phyloP scores from a whole-genome alignment of 2,329 filamentous ascomycete species.

The Pestalotiopsis fici region DNA sequence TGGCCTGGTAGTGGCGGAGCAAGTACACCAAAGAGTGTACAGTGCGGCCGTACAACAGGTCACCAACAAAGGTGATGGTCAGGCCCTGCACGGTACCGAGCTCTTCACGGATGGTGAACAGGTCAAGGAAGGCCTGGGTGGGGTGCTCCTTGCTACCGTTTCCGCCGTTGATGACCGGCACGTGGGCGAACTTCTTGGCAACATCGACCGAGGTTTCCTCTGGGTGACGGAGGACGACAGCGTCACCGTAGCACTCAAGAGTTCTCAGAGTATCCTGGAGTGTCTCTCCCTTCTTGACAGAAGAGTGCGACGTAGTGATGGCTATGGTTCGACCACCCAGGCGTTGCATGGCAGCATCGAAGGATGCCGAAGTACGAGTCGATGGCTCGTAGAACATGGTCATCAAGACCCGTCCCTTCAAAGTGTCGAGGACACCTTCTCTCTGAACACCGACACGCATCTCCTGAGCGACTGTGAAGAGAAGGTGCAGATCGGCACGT shows the following conservation, averaged over 20 bases:
- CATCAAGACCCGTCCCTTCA: constrained; percentile 83
- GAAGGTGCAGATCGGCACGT: constrained; percentile 82
- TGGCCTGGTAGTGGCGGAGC: constrained; percentile 92
- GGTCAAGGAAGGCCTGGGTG: constrained; percentile 94
- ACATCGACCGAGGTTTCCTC: constrained; percentile 77
- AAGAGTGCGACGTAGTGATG: constrained; percentile 81
- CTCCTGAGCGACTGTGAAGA: constrained; percentile 96
- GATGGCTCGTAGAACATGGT: constrained; percentile 98
- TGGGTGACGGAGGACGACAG: constrained; percentile 93
- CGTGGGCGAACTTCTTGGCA: constrained; percentile 83
- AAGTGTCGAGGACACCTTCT: constrained; percentile 82
- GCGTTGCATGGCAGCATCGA: constrained; percentile 98
- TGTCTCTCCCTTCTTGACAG: constrained; percentile 90
- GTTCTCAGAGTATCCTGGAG: constrained; percentile 93
- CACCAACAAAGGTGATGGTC: constrained; percentile 94
- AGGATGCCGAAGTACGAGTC: constrained; percentile 91
- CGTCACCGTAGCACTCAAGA: constrained; percentile 90
- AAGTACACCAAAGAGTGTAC: constrained; percentile 95
- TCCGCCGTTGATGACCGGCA: constrained; percentile 95
- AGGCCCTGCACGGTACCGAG: constrained; percentile 92
- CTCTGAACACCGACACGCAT: constrained; percentile 95
- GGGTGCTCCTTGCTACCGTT: constrained; percentile 97
- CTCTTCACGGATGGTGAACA: constrained; percentile 98
- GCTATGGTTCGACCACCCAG: constrained; percentile 85
- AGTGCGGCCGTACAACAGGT: constrained; percentile 88